A percentile compares a stretch with the other conserved stretches of the same genome.
Conservation (phyloP, 176 grass and related monocot genomes). For the Rhynchospora tenuis region DNA sequence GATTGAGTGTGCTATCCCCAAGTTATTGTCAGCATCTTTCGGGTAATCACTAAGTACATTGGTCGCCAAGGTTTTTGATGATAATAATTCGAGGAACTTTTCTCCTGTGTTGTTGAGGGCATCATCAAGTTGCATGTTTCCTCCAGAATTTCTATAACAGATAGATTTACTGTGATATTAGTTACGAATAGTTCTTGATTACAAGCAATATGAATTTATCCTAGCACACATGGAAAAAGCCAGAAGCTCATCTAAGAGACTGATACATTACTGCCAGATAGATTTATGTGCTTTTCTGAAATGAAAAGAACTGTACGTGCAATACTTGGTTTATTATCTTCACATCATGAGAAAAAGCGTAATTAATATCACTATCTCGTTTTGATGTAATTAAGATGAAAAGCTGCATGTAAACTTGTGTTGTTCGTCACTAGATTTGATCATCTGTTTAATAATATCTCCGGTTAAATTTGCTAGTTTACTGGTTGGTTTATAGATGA, state of each 20-base stretch:
- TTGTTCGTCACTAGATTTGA: background rate
- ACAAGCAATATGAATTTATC: no score
- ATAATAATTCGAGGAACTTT: constrained; percentile 69
- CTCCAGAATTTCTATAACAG: constrained; percentile 30
- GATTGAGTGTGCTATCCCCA: constrained; percentile 20
- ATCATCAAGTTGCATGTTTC: constrained; percentile 42
- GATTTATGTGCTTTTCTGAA: background rate
- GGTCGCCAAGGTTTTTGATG: constrained; percentile 41
- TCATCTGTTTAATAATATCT: background rate
- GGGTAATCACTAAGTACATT: constrained; percentile 72
- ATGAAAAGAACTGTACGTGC: background rate
- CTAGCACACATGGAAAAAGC: background rate
- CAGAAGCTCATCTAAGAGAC: background rate
- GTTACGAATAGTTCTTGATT: background rate
- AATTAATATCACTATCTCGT: background rate
- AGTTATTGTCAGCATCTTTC: constrained; percentile 59
- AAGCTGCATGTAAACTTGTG: background rate
- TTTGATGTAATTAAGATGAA: background rate
- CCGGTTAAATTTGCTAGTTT: background rate
- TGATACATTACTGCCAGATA: background rate
- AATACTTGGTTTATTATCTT: background rate
- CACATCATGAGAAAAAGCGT: background rate
- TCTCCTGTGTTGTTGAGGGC: constrained; percentile 39
- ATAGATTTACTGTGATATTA: background rate
- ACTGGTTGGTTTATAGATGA: background rate